These are phyloP conservation scores for Globisporangium cylindrosporum DNA, from an alignment of 352 stramenopile genomes.

Conservation along the genomic window DNA sequence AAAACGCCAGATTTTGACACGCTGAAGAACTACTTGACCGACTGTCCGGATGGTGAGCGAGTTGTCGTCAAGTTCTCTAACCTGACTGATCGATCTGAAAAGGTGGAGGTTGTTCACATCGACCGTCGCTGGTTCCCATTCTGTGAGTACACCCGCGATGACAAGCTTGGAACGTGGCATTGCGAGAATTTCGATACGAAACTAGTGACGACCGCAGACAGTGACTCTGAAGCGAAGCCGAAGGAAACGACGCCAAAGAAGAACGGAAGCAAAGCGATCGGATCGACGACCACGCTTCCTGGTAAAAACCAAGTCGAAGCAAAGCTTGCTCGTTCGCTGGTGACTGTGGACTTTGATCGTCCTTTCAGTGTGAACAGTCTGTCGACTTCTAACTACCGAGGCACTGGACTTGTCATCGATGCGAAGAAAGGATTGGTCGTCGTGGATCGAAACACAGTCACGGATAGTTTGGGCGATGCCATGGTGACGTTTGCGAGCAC, in stretches of 20 bases:
- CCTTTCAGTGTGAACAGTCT: slow-evolving; percentile 86
- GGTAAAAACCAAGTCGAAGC: slow-evolving; percentile 82
- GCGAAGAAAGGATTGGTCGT: slow-evolving; percentile 84
- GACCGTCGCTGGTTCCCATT: slow-evolving; percentile 92
- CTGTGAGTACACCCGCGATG: slow-evolving; percentile 76
- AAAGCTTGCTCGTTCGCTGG: slow-evolving; percentile 79
- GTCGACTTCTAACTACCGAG: slow-evolving; percentile 82
- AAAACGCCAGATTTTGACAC: slow-evolving; percentile 84
- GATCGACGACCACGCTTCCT: slow-evolving; percentile 76
- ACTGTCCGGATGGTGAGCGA: slow-evolving; percentile 74
- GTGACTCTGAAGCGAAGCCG: slow-evolving; percentile 14
- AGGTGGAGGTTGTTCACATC: slow-evolving; percentile 84
- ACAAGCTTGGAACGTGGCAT: slow-evolving; percentile 77
- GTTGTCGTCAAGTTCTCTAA: slow-evolving; percentile 86
- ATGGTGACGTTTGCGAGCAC: slow-evolving; percentile 90
- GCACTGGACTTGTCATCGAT: slow-evolving; percentile 89
- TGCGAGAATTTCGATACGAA: slow-evolving; percentile 56
- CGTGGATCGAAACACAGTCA: slow-evolving; percentile 92
- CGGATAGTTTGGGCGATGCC: slow-evolving; percentile 82
- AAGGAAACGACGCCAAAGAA: slow-evolving; percentile 14
- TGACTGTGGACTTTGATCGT: slow-evolving; percentile 83
- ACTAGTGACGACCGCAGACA: slow-evolving; percentile 6
- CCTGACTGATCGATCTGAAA: slow-evolving; percentile 71
- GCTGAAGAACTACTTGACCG: slow-evolving; percentile 73
- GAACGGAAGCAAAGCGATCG: slow-evolving; percentile 38